These are phyloP conservation scores for Paracamarosporium sp. DNA, from an alignment of 2,329 filamentous ascomycete genomes.

Conservation along the genomic window DNA sequence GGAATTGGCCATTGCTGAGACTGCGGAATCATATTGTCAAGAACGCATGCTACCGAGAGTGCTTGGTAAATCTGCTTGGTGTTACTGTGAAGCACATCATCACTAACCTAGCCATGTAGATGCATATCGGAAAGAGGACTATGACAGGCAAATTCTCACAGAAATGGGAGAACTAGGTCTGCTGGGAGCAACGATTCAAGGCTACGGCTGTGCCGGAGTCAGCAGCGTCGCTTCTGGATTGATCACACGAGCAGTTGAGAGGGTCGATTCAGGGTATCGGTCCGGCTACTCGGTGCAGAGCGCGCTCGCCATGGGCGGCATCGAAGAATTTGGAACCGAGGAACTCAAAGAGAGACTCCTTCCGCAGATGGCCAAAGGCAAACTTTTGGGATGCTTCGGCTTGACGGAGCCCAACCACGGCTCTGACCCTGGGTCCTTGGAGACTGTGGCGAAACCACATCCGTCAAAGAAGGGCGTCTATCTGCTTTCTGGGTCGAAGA, in stretches of 20 bases:
- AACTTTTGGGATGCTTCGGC: slow-evolving; percentile 84
- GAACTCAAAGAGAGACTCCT: slow-evolving; percentile 88
- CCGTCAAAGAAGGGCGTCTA: slow-evolving; percentile 84
- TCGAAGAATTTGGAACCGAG: slow-evolving; percentile 83
- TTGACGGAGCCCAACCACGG: slow-evolving; percentile 93
- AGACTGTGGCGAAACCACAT: slow-evolving; percentile 83
- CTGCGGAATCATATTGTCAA: slow-evolving; percentile 92
- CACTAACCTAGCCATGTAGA: slow-evolving; percentile 57
- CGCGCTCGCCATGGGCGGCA: slow-evolving; percentile 91
- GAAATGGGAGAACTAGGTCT: slow-evolving; percentile 96
- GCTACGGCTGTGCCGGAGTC: slow-evolving; percentile 86
- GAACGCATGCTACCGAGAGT: slow-evolving; percentile 86
- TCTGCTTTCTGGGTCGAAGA: slow-evolving; percentile 81
- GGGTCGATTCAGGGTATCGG: slow-evolving; percentile 89
- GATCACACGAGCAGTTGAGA: slow-evolving; percentile 88
- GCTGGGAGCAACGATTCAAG: slow-evolving; percentile 83
- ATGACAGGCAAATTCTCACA: slow-evolving; percentile 82
- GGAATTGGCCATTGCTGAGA: slow-evolving; percentile 87
- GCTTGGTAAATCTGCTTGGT: slow-evolving; percentile 65
- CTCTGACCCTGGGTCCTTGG: slow-evolving; percentile 90
- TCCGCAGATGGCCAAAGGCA: slow-evolving; percentile 81
- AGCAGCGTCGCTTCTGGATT: slow-evolving; percentile 88
- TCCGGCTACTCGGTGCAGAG: slow-evolving; percentile 94
- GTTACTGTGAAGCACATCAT: background rate
- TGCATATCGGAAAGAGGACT: slow-evolving; percentile 85